Percentiles rank a stretch among this genome's conserved stretches.
phyloP scores from a whole-genome alignment of 495 filamentous ascomycete genomes.

The Aspergillus conjunctus region DNA sequence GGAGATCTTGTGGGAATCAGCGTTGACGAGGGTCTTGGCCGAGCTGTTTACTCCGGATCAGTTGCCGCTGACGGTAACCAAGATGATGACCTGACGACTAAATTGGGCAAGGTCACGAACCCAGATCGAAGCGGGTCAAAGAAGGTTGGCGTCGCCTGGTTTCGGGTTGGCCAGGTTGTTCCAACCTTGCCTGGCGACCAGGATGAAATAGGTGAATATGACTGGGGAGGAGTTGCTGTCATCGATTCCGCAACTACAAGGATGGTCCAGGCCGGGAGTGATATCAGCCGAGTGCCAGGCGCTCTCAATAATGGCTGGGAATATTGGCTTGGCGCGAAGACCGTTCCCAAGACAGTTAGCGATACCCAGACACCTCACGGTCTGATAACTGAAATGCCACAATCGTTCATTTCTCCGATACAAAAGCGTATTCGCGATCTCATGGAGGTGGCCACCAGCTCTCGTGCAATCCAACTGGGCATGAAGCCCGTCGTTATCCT shows the following conservation, averaged over 20 bases:
- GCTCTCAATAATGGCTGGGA: constrained; percentile 76
- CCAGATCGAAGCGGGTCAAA: constrained; percentile 29
- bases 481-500: constrained; percentile 88
- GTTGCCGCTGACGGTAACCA: constrained; percentile 57
- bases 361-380: constrained; percentile 44
- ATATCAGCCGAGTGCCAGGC: constrained; percentile 73
- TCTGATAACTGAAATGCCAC: constrained; percentile 47
- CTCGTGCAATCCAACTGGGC: constrained; percentile 79
- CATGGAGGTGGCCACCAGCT: constrained; percentile 83
- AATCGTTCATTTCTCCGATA: constrained; percentile 62
- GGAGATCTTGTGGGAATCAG: constrained; percentile 87
- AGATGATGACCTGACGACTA: constrained; percentile 63
- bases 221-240: constrained; percentile 80
- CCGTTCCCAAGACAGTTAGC: constrained; percentile 47
- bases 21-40: constrained; percentile 78
- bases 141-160: constrained; percentile 79
- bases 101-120: constrained; percentile 43
- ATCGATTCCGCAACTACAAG: constrained; percentile 83
- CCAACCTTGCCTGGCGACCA: constrained; percentile 56
- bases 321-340: constrained; percentile 78
- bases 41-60: constrained; percentile 67
- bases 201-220: constrained; percentile 60
- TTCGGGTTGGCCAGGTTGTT: constrained; percentile 74
- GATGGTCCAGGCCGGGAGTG: constrained; percentile 85
- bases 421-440: constrained; percentile 81